A percentile compares a stretch with the other conserved stretches of the same genome.
Evolutionary conservation across 2,329 filamentous ascomycete species (phyloP).

Genomic region (Chrysoporthe deuterocubensis): DNA sequence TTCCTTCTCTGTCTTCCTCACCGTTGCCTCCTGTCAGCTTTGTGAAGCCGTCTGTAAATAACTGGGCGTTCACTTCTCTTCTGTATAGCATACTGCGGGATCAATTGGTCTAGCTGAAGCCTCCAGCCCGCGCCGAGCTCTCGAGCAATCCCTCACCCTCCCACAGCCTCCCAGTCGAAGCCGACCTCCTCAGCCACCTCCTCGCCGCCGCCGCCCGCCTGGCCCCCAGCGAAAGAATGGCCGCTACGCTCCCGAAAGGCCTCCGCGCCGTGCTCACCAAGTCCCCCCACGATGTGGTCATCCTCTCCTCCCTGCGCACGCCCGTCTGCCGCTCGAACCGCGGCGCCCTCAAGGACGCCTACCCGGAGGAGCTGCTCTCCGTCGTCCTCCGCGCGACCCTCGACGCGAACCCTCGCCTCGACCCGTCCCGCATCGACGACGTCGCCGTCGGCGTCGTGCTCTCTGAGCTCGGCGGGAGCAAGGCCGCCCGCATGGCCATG

Average conservation of each 20-base stretch:
- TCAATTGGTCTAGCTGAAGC: not conserved
- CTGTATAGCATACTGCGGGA: not conserved
- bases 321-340: constrained; percentile 83
- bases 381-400: constrained; percentile 70
- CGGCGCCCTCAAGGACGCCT: constrained; percentile 82
- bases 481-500: constrained; percentile 89
- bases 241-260: constrained; percentile 59
- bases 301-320: constrained; percentile 88
- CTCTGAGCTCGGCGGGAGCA: constrained; percentile 86
- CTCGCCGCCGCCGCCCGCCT: no score
- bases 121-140: not conserved
- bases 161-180: not conserved
- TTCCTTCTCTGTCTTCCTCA: not conserved
- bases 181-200: not conserved
- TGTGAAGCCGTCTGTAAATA: not conserved
- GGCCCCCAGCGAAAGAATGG: constrained; percentile 45
- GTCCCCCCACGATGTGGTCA: constrained; percentile 79
- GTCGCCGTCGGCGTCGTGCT: constrained; percentile 87
- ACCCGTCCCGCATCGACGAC: constrained; percentile 73
- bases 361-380: constrained; percentile 86
- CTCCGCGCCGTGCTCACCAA: constrained; percentile 79
- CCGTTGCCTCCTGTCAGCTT: not conserved
- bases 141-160: not conserved
- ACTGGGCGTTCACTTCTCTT: not conserved
- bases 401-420: constrained; percentile 71